Percentiles rank a stretch among this genome's conserved stretches.
phyloP scores from a whole-genome alignment of 2,329 filamentous ascomycete species.

The Eurotiales sp. region DNA sequence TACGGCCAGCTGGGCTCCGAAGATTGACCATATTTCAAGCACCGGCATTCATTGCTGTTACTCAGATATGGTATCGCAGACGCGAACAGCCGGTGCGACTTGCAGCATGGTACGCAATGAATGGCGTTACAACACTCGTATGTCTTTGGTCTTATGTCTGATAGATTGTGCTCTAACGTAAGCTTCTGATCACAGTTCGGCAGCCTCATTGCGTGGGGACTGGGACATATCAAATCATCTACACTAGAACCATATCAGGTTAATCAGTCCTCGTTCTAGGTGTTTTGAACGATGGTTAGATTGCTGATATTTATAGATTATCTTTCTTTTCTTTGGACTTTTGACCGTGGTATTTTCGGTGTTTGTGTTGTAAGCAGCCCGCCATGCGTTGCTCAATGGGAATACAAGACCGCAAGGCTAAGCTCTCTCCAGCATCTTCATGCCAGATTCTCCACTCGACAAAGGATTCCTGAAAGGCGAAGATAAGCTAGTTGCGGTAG shows the following conservation, averaged over 20 bases:
- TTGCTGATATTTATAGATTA: constrained; percentile 16
- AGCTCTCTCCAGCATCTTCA: constrained; percentile 34
- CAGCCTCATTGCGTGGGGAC: constrained; percentile 53
- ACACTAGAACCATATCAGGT: constrained; percentile 52
- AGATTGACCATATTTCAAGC: constrained; percentile 32
- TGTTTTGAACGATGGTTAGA: too few species aligned
- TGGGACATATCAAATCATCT: constrained; percentile 45
- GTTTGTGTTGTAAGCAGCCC: constrained; percentile 32
- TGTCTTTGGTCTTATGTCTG: constrained; percentile 5
- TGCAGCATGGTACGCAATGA: constrained; percentile 54
- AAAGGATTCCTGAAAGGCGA: constrained; percentile 55
- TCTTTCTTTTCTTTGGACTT: constrained; percentile 49
- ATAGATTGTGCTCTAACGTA: background rate
- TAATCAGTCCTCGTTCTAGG: too few species aligned
- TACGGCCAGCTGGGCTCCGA: too few species aligned
- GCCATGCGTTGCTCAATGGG: too few species aligned
- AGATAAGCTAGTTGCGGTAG: constrained; percentile 56
- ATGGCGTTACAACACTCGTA: constrained; percentile 53
- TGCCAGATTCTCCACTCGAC: constrained; percentile 63
- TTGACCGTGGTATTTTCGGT: constrained; percentile 52
- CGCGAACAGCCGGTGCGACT: constrained; percentile 51
- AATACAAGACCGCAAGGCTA: too few species aligned
- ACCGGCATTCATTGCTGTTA: constrained; percentile 51
- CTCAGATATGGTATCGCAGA: constrained; percentile 54
- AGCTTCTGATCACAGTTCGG: constrained; percentile 32